Conservation (phyloP, 169 alveolate species). For the Eimeria brunetti region DNA sequence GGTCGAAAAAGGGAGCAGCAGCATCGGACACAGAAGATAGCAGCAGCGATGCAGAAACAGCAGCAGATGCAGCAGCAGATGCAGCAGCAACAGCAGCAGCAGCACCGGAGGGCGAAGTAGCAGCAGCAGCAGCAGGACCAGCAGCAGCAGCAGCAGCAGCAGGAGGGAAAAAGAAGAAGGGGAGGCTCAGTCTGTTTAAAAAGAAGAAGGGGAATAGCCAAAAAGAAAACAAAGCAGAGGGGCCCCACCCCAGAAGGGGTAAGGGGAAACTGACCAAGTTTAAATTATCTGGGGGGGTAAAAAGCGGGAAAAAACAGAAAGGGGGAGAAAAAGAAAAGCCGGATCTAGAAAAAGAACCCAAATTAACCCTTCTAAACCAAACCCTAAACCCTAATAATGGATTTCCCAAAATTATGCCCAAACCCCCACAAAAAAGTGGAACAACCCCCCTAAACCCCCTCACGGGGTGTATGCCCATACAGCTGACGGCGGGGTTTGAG, state of each 20-base stretch:
- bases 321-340: neutral
- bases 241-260: slow-evolving; percentile 17
- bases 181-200: neutral
- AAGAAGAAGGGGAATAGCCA: neutral
- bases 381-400: neutral
- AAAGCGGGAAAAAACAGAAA: neutral
- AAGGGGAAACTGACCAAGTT: neutral
- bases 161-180: neutral
- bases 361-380: neutral
- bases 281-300: neutral
- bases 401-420: neutral
- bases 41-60: slow-evolving; percentile 1
- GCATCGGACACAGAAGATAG: neutral
- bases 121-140: neutral
- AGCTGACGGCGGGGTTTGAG: slow-evolving; percentile 14
- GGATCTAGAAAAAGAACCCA: neutral
- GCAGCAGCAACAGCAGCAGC: too few species aligned
- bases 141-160: neutral
- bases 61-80: neutral
- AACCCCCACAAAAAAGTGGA: neutral
- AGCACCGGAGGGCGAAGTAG: too few species aligned
- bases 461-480: slow-evolving; percentile 37
- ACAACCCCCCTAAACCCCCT: neutral
- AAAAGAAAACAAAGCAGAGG: neutral
- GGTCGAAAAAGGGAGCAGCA: neutral